These are phyloP conservation scores for Populus alba DNA, from an alignment of 345 rosid species.

Conservation along the genomic window DNA sequence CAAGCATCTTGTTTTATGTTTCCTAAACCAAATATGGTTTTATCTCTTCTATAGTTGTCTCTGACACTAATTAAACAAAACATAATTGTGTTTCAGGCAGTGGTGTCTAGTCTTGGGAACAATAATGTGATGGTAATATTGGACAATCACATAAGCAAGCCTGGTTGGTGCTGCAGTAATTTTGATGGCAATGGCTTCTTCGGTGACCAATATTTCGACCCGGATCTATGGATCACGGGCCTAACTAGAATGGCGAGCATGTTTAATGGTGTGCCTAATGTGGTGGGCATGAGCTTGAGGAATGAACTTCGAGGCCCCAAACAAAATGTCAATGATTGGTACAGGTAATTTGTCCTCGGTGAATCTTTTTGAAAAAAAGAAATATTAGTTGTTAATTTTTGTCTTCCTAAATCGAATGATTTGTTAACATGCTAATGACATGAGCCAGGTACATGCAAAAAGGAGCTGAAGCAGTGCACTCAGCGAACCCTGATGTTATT, in stretches of 20 bases:
- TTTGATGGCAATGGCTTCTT: constrained; percentile 91
- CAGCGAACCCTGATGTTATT: constrained; percentile 79
- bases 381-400: not conserved
- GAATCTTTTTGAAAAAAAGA: not conserved
- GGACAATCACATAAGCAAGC: constrained; percentile 88
- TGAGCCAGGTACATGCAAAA: constrained; percentile 62
- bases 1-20: no score
- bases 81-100: constrained; percentile 45
- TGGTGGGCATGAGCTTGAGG: constrained; percentile 90
- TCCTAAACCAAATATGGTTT: no score
- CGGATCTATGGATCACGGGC: constrained; percentile 67
- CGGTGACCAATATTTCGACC: constrained; percentile 76
- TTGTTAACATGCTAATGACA: not conserved
- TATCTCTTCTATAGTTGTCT: no score
- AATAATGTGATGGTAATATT: constrained; percentile 77
- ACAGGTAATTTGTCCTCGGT: constrained; percentile 44
- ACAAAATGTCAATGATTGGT: constrained; percentile 82
- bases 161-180: constrained; percentile 89
- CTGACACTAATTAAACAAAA: not conserved
- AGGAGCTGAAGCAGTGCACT: constrained; percentile 91
- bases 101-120: constrained; percentile 68
- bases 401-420: not conserved
- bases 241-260: constrained; percentile 64
- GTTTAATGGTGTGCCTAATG: constrained; percentile 58
- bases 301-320: constrained; percentile 87